Evolutionary conservation across 2,329 filamentous ascomycete genomes (phyloP).

Genomic region (Cladosporium cucumerinum): DNA sequence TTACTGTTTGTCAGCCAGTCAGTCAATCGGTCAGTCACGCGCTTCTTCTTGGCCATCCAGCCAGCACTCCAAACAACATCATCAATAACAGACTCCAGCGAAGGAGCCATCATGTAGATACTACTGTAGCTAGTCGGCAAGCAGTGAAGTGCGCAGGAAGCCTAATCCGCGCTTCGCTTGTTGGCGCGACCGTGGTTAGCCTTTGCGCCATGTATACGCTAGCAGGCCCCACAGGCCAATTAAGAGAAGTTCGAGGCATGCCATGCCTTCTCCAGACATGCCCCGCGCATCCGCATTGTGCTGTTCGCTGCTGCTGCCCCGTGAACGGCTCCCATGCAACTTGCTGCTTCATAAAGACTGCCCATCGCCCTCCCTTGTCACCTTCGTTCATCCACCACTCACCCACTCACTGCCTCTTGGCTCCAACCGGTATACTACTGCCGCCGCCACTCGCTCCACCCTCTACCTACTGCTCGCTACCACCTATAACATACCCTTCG

Average conservation of each 20-base stretch:
- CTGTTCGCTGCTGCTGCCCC: slow-evolving; percentile 2
- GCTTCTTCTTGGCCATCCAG: background rate
- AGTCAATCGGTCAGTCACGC: too few species aligned
- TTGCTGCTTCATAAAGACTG: slow-evolving; percentile 11
- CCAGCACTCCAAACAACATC: background rate
- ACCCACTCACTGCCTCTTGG: slow-evolving; percentile 4
- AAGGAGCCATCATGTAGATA: background rate
- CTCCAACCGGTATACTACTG: slow-evolving; percentile 1
- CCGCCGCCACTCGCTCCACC: slow-evolving; percentile 8
- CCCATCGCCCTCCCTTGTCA: slow-evolving; percentile 6
- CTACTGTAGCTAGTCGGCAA: background rate
- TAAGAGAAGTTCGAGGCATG: background rate
- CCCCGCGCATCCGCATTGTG: slow-evolving; percentile 13
- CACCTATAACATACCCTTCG: background rate
- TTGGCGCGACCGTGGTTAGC: slow-evolving; percentile 10
- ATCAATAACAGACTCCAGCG: background rate
- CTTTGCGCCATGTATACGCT: background rate
- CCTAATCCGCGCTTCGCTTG: slow-evolving; percentile 8
- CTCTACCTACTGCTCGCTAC: background rate
- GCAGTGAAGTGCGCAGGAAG: slow-evolving; percentile 8
- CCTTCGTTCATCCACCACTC: background rate
- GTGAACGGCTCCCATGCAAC: slow-evolving; percentile 6
- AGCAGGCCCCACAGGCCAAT: slow-evolving; percentile 13
- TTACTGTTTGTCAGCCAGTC: background rate
- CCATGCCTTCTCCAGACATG: slow-evolving; percentile 10